phyloP scores from a whole-genome alignment of 768 basidiomycete species.

The Scleroderma citrinum region DNA sequence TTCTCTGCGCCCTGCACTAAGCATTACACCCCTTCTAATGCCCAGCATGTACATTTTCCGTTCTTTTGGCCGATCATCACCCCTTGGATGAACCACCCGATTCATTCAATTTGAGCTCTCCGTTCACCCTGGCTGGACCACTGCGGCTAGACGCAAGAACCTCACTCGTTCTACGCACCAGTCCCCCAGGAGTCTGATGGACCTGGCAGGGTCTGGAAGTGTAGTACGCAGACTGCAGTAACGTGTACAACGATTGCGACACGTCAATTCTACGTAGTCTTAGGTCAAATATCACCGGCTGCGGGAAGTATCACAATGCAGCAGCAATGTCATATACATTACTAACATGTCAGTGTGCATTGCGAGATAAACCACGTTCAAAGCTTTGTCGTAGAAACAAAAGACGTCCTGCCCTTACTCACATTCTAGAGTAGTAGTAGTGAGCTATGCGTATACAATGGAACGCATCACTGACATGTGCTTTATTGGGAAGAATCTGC shows the following conservation, averaged over 20 bases:
- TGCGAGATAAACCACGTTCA: neutral
- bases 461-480: neutral
- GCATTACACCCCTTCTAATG: constrained; percentile 6
- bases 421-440: neutral
- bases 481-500: neutral
- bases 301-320: neutral
- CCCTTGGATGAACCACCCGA: constrained; percentile 4
- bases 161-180: neutral
- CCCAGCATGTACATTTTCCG: constrained; percentile 5
- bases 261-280: neutral
- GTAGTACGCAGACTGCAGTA: neutral
- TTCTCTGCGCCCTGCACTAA: constrained; percentile 22
- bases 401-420: neutral
- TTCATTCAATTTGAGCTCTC: neutral
- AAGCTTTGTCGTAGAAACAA: neutral
- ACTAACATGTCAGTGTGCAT: neutral
- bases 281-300: neutral
- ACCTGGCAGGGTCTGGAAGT: neutral
- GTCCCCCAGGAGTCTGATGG: neutral
- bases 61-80: constrained; percentile 5
- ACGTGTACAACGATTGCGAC: neutral
- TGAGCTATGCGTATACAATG: neutral
- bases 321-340: neutral
- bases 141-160: neutral
- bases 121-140: constrained; percentile 2